phyloP scores from a whole-genome alignment of 805 yeast genomes.

The Babjeviella inositovora region DNA sequence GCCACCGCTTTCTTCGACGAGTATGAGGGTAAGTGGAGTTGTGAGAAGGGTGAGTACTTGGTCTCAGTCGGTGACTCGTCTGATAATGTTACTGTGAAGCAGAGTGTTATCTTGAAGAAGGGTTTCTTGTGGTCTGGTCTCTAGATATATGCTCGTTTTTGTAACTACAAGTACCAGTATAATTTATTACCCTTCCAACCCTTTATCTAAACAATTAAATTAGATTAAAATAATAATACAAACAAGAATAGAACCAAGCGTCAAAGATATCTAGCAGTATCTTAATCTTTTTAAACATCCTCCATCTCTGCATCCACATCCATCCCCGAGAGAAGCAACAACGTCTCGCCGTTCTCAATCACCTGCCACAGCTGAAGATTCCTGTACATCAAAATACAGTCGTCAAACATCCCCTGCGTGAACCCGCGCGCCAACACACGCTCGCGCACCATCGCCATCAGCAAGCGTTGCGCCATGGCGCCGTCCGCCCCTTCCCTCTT shows the following conservation, averaged over 20 bases:
- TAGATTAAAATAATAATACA: too few relatives aligned
- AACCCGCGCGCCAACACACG: constrained; percentile 69
- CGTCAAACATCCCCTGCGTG: constrained; percentile 62
- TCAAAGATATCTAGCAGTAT: too few relatives aligned
- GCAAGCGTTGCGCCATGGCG: constrained; percentile 9
- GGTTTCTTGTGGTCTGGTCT: too few relatives aligned
- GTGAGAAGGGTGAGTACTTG: constrained; percentile 31
- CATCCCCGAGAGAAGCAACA: constrained; percentile 33
- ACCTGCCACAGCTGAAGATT: constrained; percentile 62
- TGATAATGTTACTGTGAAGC: too few relatives aligned
- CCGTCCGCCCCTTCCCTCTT: constrained; percentile 19
- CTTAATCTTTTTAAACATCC: constrained; percentile 2
- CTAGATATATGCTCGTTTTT: too few relatives aligned
- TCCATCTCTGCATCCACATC: constrained; percentile 11
- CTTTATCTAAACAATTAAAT: too few relatives aligned
- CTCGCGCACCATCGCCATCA: constrained; percentile 34
- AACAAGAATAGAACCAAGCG: too few relatives aligned
- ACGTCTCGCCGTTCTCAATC: constrained; percentile 50
- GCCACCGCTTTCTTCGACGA: constrained; percentile 40
- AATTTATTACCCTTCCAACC: too few relatives aligned
- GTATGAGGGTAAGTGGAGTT: constrained; percentile 28
- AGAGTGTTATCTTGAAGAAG: too few relatives aligned
- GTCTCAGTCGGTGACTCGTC: constrained; percentile 30
- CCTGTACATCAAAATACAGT: constrained; percentile 62
- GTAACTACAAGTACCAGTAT: too few relatives aligned